Evolutionary conservation across 2,329 filamentous ascomycete species (phyloP).

Genomic region (Trichophyton benhamiae): DNA sequence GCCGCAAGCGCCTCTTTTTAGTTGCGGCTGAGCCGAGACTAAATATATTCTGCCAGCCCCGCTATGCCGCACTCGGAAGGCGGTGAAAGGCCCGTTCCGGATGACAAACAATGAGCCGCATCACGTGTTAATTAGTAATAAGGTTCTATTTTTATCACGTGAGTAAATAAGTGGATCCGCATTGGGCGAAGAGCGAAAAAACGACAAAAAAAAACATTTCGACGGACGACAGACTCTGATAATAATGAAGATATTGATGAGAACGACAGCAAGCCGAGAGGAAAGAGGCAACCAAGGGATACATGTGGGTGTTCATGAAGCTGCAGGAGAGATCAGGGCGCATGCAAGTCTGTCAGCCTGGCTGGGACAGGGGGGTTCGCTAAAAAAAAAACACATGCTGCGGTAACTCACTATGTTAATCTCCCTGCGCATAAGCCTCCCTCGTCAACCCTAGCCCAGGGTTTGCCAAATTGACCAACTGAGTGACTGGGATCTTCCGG

Average conservation of each 20-base stretch:
- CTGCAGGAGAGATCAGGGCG: not conserved
- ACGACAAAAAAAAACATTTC: too few relatives aligned
- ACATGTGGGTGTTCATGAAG: not conserved
- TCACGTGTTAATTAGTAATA: not conserved
- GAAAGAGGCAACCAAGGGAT: not conserved
- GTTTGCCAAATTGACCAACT: not conserved
- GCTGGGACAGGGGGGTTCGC: not conserved
- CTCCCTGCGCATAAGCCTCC: not conserved
- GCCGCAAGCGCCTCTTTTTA: not conserved
- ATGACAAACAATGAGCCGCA: not conserved
- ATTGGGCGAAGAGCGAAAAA: not conserved
- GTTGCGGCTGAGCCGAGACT: not conserved
- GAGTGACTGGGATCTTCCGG: not conserved
- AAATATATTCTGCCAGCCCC: not conserved
- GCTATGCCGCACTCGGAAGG: not conserved
- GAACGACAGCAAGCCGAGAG: not conserved
- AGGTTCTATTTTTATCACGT: not conserved
- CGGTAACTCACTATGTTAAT: not conserved
- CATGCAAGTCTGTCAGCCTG: not conserved
- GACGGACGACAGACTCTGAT: not conserved
- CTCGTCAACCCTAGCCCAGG: not conserved
- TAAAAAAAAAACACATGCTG: not conserved
- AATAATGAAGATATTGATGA: not conserved
- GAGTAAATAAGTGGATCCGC: not conserved
- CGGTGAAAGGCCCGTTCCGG: not conserved